A percentile compares a stretch with the other conserved stretches of the same genome.
phyloP scores from a whole-genome alignment of 2,329 filamentous ascomycete species.

The Thielaviopsis ethacetica region DNA sequence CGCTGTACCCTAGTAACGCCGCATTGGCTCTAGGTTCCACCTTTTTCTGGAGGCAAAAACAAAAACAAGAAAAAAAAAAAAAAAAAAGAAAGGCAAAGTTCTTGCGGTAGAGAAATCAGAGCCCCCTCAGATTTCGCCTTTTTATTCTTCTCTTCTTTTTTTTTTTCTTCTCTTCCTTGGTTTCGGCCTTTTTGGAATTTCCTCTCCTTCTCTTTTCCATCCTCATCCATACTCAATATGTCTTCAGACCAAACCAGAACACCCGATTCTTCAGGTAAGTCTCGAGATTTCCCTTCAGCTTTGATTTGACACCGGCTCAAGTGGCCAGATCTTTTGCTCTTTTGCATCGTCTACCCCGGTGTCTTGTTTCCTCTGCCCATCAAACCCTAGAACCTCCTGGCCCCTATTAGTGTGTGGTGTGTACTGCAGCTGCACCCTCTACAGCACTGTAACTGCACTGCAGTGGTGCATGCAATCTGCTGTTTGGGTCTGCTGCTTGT shows the following conservation, averaged over 20 bases:
- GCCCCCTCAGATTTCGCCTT: not conserved
- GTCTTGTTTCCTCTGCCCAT: slow-evolving; percentile 5
- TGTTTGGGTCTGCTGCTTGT: too few relatives aligned
- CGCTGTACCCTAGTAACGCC: slow-evolving; percentile 3
- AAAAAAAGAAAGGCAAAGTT: too few relatives aligned
- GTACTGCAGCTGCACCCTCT: not conserved
- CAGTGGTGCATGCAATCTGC: too few relatives aligned
- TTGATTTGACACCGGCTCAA: not conserved
- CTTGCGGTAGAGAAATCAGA: not conserved
- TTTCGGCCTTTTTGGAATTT: not conserved
- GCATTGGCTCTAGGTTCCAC: not conserved
- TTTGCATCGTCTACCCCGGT: not conserved
- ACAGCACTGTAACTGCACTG: not conserved
- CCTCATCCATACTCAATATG: not conserved
- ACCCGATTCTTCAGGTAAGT: slow-evolving; percentile 11
- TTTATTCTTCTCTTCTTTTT: not conserved
- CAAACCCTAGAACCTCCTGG: slow-evolving; percentile 1
- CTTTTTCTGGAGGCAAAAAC: not conserved
- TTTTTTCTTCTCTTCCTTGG: not conserved
- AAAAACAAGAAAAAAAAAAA: not conserved
- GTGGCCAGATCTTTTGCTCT: slow-evolving; percentile 2
- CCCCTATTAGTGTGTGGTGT: not conserved
- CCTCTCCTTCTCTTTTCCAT: not conserved
- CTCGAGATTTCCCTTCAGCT: slow-evolving; percentile 1
- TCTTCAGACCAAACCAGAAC: slow-evolving; percentile 3